phyloP scores from a whole-genome alignment of 805 yeast genomes.

The Cyberlindnera petersonii region DNA sequence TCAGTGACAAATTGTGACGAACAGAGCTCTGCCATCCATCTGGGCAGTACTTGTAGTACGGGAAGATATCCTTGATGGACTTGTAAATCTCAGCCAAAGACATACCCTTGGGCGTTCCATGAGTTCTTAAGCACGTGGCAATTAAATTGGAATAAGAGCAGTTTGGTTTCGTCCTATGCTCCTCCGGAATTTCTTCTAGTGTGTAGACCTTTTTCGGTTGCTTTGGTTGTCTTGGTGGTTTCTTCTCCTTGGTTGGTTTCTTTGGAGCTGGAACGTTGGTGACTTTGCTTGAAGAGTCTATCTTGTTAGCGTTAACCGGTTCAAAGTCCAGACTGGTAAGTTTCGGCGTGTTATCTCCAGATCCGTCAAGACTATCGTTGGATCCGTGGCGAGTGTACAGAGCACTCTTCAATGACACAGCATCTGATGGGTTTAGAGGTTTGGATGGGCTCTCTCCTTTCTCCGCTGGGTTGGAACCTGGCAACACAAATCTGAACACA shows the following conservation, averaged over 20 bases:
- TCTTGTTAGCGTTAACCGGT: conserved; percentile 14
- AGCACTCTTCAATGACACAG: conserved; percentile 50
- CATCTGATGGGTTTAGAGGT: conserved; percentile 58
- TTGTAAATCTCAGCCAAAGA: conserved; percentile 81
- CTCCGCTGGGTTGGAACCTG: conserved; percentile 50
- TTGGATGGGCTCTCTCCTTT: conserved; percentile 30
- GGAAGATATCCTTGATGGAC: conserved; percentile 81
- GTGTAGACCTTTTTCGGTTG: conserved; percentile 62
- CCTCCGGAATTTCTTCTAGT: conserved; percentile 84
- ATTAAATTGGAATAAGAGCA: conserved; percentile 78
- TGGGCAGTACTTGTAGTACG: conserved; percentile 89
- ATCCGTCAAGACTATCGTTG: conserved; percentile 7
- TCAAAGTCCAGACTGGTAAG: conserved; percentile 24
- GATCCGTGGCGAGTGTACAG: conserved; percentile 33
- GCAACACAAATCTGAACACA: conserved; percentile 81
- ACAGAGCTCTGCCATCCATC: conserved; percentile 98
- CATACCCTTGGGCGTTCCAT: conserved; percentile 68
- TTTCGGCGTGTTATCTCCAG: conserved; percentile 18
- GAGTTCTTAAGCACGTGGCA: conserved; percentile 69
- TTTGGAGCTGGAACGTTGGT: conserved; percentile 1
- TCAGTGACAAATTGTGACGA: conserved; percentile 81
- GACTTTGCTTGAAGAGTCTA: neutral
- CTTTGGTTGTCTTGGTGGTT: conserved; percentile 47
- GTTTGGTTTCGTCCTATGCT: conserved; percentile 79
- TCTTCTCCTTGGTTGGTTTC: conserved; percentile 40